These are phyloP conservation scores for Vigna reflexopilosa DNA, from an alignment of 306 rosid species.

Conservation along the genomic window DNA sequence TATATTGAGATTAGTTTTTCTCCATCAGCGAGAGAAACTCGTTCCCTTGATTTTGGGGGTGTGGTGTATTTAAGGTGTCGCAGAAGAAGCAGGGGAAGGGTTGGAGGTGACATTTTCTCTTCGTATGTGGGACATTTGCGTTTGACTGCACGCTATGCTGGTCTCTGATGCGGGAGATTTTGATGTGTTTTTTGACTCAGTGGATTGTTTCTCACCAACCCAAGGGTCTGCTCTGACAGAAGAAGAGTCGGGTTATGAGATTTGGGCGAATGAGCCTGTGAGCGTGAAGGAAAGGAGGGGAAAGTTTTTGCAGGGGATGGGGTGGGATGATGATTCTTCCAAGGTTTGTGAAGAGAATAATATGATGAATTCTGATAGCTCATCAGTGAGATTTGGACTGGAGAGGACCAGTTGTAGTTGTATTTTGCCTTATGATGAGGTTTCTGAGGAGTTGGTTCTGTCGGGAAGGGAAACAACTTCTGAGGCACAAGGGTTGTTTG, in stretches of 20 bases:
- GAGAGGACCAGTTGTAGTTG: constrained; percentile 53
- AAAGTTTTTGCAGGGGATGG: constrained; percentile 64
- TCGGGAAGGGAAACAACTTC: constrained; percentile 34
- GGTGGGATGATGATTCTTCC: constrained; percentile 54
- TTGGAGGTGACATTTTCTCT: constrained; percentile 41
- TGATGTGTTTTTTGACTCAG: constrained; percentile 82
- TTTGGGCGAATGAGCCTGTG: constrained; percentile 80
- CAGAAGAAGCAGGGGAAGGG: constrained; percentile 34
- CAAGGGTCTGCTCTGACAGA: constrained; percentile 50
- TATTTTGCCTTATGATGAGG: constrained; percentile 24
- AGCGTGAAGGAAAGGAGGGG: constrained; percentile 79
- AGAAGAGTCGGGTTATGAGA: constrained; percentile 53
- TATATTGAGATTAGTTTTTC: constrained; percentile 45
- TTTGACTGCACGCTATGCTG: constrained; percentile 73
- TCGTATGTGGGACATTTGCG: constrained; percentile 63
- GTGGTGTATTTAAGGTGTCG: constrained; percentile 42
- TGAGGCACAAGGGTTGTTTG: constrained; percentile 34
- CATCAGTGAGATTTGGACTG: constrained; percentile 37
- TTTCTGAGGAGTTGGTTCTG: constrained; percentile 43
- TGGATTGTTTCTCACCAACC: constrained; percentile 60
- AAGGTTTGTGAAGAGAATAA: constrained; percentile 42
- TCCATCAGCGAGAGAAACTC: constrained; percentile 53
- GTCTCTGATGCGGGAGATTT: constrained; percentile 59
- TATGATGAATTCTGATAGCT: constrained; percentile 31
- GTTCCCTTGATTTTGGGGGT: constrained; percentile 54